These are phyloP conservation scores for Candida peoriensis DNA, from an alignment of 805 yeast genomes.

Conservation along the genomic window DNA sequence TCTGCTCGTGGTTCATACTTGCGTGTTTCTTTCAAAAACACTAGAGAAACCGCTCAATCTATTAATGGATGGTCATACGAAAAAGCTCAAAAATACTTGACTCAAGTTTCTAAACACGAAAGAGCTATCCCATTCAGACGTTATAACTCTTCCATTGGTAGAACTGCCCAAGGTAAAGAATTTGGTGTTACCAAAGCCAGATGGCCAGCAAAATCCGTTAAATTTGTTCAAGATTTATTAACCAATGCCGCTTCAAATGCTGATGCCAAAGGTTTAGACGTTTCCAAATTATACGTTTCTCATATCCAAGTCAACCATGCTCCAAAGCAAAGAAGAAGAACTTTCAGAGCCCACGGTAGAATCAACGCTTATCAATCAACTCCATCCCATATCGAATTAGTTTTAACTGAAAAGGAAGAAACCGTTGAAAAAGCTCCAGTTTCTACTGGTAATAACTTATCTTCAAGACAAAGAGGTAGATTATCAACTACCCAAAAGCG, in stretches of 20 bases:
- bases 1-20: conserved; percentile 99
- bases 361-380: conserved; percentile 98
- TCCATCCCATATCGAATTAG: conserved; percentile 98
- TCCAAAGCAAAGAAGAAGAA: conserved; percentile 99
- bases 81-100: conserved; percentile 93
- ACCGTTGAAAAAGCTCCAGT: conserved; percentile 88
- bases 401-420: conserved; percentile 93
- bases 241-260: conserved; percentile 99
- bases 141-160: conserved; percentile 93
- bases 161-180: conserved; percentile 99
- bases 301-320: conserved; percentile 99
- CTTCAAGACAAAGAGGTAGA: conserved; percentile 91
- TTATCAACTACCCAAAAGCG: conserved; percentile 77
- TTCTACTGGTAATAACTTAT: conserved; percentile 61
- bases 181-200: conserved; percentile 99
- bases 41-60: conserved; percentile 99
- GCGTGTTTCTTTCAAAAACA: conserved; percentile 99
- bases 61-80: conserved; percentile 96
- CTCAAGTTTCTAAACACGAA: conserved; percentile 94
- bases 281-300: conserved; percentile 86
- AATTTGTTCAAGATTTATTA: conserved; percentile 89
- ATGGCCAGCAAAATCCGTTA: conserved; percentile 99
- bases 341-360: conserved; percentile 99
- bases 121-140: conserved; percentile 99
- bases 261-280: conserved; percentile 98